Base-by-base conservation (phyloP, 164 flowering plant species). In the Piper longum region DNA sequence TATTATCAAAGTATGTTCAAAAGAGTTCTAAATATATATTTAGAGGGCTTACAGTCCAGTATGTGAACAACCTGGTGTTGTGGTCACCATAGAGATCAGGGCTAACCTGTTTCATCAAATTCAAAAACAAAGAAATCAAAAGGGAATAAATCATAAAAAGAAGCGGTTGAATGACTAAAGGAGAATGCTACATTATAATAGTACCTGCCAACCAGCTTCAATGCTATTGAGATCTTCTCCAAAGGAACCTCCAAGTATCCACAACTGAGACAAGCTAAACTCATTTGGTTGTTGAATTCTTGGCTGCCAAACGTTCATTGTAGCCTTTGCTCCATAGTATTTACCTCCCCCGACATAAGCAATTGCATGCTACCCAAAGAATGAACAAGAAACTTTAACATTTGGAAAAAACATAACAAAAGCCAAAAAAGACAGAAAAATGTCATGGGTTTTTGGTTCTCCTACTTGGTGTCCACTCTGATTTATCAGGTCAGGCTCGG, bases 151-250 rank as follows among this genome's bases (percentile, higher is more conserved):
- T 48, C 52, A 48, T 48, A 48, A 9, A 14, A 48, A 12, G 11
- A 48, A 14, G 14, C 52, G 7, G 8, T 9, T 48, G 36, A 26
- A 26, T 26, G 36, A 26, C 36, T 26, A 26, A 1, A 26, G 36
- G 36, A 26, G 36, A 26, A 26, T 26, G 14, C 14, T 48, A 12
- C 52, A 48, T 2, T 48, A 48, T 48, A 48, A 26, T 48, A 48
- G 8, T 81, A 72, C 98, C 95, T 91, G 98, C 98, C 96, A 91
- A 68, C 98, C 98, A 64, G 96, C 92, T 85, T 91, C 98, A 74
- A 91, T 91, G 72, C 96, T 91, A 78, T 91, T 91, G 59, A 91
- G 96, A 83, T 91, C 98, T 76, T 91, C 75, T 66, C 98, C 98
- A 73, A 93, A 93, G 19, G 96, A 84, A 61, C 98, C 98, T 62